Conservation (phyloP, 2,329 filamentous ascomycete species). For the Talaromyces verruculosus region DNA sequence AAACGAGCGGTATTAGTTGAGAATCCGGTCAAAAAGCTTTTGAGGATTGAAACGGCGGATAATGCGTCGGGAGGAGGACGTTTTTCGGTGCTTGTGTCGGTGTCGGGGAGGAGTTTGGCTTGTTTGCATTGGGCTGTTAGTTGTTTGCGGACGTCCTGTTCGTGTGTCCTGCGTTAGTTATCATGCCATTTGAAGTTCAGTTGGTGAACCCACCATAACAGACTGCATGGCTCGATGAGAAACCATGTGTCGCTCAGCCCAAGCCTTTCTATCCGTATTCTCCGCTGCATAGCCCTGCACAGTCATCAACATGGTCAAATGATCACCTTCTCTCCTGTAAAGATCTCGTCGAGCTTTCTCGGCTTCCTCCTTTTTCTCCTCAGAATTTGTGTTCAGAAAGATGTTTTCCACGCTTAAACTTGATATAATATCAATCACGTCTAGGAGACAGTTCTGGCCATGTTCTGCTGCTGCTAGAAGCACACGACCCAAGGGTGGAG, state of each 20-base stretch:
- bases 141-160: slow-evolving; percentile 61
- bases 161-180: not conserved
- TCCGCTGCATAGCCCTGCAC: slow-evolving; percentile 62
- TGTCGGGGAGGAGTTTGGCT: slow-evolving; percentile 43
- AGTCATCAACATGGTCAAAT: slow-evolving; percentile 61
- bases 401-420: slow-evolving; percentile 65
- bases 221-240: slow-evolving; percentile 65
- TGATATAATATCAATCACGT: slow-evolving; percentile 80
- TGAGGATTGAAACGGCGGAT: slow-evolving; percentile 52
- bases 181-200: too few species aligned
- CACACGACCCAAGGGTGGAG: slow-evolving; percentile 76
- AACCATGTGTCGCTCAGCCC: slow-evolving; percentile 60
- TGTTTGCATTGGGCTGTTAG: slow-evolving; percentile 56
- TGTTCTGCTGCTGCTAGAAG: slow-evolving; percentile 74
- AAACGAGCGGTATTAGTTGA: slow-evolving; percentile 60
- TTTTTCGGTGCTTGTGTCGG: slow-evolving; percentile 31
- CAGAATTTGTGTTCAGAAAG: slow-evolving; percentile 59
- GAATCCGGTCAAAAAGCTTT: slow-evolving; percentile 60
- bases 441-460: slow-evolving; percentile 70
- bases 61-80: slow-evolving; percentile 24
- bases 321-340: slow-evolving; percentile 62
- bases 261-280: slow-evolving; percentile 57
- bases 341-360: slow-evolving; percentile 57
- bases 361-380: slow-evolving; percentile 61
- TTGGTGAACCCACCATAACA: slow-evolving; percentile 40